Evolutionary conservation across 208 protist species (phyloP).

Genomic region (Willaertia magna): DNA sequence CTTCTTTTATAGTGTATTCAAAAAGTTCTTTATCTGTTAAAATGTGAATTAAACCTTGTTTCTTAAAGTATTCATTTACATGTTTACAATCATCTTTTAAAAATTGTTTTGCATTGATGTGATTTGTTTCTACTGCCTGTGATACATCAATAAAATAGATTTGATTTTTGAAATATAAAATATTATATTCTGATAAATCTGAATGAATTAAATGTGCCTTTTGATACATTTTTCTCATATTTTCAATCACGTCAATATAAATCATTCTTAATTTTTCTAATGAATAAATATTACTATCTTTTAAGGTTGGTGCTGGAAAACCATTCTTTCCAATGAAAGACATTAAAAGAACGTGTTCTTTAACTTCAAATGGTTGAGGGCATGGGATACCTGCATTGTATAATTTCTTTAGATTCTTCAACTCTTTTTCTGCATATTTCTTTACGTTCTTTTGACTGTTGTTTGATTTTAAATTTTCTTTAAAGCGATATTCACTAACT

Average conservation of each 20-base stretch:
- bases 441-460: background rate
- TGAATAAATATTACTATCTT: slow-evolving; percentile 29
- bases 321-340: background rate
- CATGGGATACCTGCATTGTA: background rate
- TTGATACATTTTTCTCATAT: slow-evolving; percentile 89
- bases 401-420: background rate
- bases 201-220: slow-evolving; percentile 85
- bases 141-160: slow-evolving; percentile 96
- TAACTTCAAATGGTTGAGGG: background rate
- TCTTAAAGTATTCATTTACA: slow-evolving; percentile 65
- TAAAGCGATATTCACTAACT: background rate
- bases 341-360: background rate
- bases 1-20: slow-evolving; percentile 54
- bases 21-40: slow-evolving; percentile 54
- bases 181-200: slow-evolving; percentile 96
- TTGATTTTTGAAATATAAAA: slow-evolving; percentile 73
- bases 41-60: slow-evolving; percentile 22
- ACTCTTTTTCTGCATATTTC: background rate
- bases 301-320: background rate
- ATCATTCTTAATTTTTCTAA: slow-evolving; percentile 15
- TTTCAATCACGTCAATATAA: slow-evolving; percentile 69
- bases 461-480: background rate
- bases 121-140: slow-evolving; percentile 94
- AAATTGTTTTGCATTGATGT: slow-evolving; percentile 92
- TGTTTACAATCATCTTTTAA: slow-evolving; percentile 86